Evolutionary conservation across 208 protist species (phyloP).

Genomic region (Herpetomonas tarakana): DNA sequence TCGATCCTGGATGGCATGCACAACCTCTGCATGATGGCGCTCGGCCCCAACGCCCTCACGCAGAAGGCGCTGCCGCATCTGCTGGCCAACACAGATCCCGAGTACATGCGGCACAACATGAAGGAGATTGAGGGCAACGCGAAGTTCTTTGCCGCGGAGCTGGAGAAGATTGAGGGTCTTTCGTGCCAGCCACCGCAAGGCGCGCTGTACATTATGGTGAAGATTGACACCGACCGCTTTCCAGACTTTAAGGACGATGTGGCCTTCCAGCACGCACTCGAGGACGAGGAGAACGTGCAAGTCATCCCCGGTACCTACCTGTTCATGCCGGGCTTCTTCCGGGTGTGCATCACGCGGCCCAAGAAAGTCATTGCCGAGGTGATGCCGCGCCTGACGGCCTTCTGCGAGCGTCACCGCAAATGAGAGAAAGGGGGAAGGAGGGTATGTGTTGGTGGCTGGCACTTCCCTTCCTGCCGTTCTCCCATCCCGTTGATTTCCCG

Average conservation of each 20-base stretch:
- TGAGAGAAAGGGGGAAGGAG: neutral
- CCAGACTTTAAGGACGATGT: conserved; percentile 62
- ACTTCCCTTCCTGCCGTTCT: neutral
- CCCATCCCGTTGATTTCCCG: conserved; percentile 3
- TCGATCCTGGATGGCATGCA: conserved; percentile 26
- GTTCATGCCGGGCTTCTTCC: conserved; percentile 53
- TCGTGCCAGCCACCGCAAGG: conserved; percentile 48
- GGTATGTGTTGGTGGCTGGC: conserved; percentile 6
- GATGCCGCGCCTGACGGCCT: conserved; percentile 47
- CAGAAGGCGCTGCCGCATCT: conserved; percentile 68
- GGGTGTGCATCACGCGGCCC: conserved; percentile 66
- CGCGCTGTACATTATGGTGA: conserved; percentile 88
- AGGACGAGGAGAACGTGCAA: conserved; percentile 70
- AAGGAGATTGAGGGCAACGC: conserved; percentile 59
- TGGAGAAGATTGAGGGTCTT: conserved; percentile 59
- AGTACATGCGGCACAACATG: conserved; percentile 38
- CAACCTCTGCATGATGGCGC: conserved; percentile 37
- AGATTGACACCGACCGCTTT: conserved; percentile 66
- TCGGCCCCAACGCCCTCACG: conserved; percentile 79
- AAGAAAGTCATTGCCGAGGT: conserved; percentile 54
- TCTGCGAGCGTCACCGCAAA: conserved; percentile 30
- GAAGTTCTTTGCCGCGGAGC: conserved; percentile 27
- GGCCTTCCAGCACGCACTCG: conserved; percentile 57
- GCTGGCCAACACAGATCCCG: conserved; percentile 36
- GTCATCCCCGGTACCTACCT: conserved; percentile 82